Evolutionary conservation across 768 basidiomycete species (phyloP), one percentile per base, ranked within the genome.

Genomic region (Panaeolus papilionaceus): DNA sequence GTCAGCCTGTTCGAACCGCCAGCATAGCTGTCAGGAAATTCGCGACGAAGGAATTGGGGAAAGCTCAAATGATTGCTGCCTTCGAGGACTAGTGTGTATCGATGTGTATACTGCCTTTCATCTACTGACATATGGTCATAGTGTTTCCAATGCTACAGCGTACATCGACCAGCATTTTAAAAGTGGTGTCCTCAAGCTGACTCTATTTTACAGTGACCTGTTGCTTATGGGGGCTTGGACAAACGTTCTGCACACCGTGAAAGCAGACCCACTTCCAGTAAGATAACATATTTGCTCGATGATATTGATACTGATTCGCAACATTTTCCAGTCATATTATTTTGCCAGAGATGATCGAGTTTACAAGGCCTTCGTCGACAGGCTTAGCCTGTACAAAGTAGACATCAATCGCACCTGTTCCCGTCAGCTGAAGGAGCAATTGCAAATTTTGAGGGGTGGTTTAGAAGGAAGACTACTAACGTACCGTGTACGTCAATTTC

Each of bases 281-380:
- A 69, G 88, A 64, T 33, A 38, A 44, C 63, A 61, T 62, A 49
- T 20, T 7, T 9, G 3, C 20, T 18, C 3, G 16, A 49, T 49
- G 54, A 37, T 58, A 37, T 58, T 33, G 16, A 3, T 33, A 3
- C 1, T n/a, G 26, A 9, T 9, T 14, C 68, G 16, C 20, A 63
- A 3, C 37, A 64, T 23, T 37, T 67, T 49, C 38, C 63, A 94
- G 93, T 85, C 89, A n/a, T 96, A 92, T 69, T 95, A 92, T 73
- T 99, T 99, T 74, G 97, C 96, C 51, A 87, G 97, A 23, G 97
- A 99, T 77, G 92, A 95, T 69, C 88, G 96, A 40, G 89, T 93
- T 14, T 92, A 91, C 77, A 89, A 85, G 70, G 86, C 89, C 2
- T 92, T 95, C 67, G 79, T 80, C 5, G 86, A 89, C 28, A 78